Evolutionary conservation across 2,329 filamentous ascomycete species (phyloP), one percentile per base, ranked within the genome.

Genomic region (Trichoderma sp.): DNA sequence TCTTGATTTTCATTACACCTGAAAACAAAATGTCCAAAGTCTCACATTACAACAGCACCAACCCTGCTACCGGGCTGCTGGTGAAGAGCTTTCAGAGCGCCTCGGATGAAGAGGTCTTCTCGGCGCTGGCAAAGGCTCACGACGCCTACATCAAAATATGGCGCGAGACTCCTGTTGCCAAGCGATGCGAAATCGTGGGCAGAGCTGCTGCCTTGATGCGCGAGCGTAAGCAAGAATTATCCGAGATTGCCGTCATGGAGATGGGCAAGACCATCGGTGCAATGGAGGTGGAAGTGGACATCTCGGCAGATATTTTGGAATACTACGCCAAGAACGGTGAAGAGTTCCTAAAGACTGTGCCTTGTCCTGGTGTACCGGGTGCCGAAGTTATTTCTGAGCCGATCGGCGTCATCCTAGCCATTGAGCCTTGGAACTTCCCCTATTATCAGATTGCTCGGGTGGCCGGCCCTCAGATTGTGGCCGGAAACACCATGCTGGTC

Each of bases 381-480:
- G 27, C 63, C 14, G 50, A 65, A 11, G 9, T 74, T 6, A 29
- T 56, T 31, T 27, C 71, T 3, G 71, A 74, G 62, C 21, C 71
- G 41, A n/a, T 74, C 14, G 71, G 71, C 29, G 71, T 74, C 7
- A 33, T 74, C 7, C 27, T 74, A 31, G 74, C 74, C 4, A 94
- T 95, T 81, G 94, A 95, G 80, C 93, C 93, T 73, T 94, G 93
- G 93, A 95, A 94, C 87, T 94, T 93, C 86, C 93, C 93, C 6
- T 85, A 95, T 45, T 88, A 92, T 80, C 94, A 94, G 92, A 88
- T 88, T 83, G 88, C 88, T 66, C 95, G 93, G 93, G 95, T 95
- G 89, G 90, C 93, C 78, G 91, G 88, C 73, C 92, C 92, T 35
- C 91, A 92, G 65, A 86, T 94, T 79, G 91, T 91, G 76, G 89